Percentiles rank a stretch among this genome's conserved stretches.
Conservation (phyloP, 768 basidiomycete genomes). For the Kwoniella dendrophila region DNA sequence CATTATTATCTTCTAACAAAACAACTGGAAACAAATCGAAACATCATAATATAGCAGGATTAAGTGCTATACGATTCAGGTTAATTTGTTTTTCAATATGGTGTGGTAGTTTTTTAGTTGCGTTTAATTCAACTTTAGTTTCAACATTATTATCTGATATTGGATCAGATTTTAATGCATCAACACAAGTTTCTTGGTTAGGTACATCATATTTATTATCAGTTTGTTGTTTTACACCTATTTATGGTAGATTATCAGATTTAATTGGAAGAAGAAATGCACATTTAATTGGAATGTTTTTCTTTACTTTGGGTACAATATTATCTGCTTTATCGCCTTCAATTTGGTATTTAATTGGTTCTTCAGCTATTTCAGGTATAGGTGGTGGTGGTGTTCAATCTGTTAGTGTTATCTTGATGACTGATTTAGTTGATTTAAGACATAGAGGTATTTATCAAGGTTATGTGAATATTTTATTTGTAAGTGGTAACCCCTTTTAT, state of each 20-base stretch:
- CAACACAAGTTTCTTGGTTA: constrained; percentile 48
- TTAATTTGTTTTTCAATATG: constrained; percentile 43
- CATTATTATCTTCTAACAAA: neutral
- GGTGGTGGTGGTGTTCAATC: constrained; percentile 44
- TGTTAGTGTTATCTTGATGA: constrained; percentile 65
- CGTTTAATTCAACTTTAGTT: constrained; percentile 43
- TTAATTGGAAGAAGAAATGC: constrained; percentile 38
- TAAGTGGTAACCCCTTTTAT: constrained; percentile 57
- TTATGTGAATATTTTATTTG: constrained; percentile 27
- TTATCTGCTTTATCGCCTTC: constrained; percentile 39
- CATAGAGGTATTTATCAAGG: constrained; percentile 90
- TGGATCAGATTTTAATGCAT: constrained; percentile 38
- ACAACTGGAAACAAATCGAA: neutral
- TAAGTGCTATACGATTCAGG: constrained; percentile 38
- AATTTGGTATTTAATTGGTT: constrained; percentile 39
- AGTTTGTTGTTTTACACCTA: constrained; percentile 47
- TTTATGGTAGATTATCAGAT: constrained; percentile 47
- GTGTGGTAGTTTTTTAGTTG: constrained; percentile 35
- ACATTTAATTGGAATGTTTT: constrained; percentile 29
- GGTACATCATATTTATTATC: constrained; percentile 50
- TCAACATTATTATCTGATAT: constrained; percentile 42
- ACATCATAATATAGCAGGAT: constrained; percentile 45
- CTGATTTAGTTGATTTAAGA: constrained; percentile 85
- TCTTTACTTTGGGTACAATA: constrained; percentile 43
- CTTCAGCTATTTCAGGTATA: constrained; percentile 40